phyloP scores from a whole-genome alignment of 164 flowering plant genomes.

The Dillenia suffruticosa region DNA sequence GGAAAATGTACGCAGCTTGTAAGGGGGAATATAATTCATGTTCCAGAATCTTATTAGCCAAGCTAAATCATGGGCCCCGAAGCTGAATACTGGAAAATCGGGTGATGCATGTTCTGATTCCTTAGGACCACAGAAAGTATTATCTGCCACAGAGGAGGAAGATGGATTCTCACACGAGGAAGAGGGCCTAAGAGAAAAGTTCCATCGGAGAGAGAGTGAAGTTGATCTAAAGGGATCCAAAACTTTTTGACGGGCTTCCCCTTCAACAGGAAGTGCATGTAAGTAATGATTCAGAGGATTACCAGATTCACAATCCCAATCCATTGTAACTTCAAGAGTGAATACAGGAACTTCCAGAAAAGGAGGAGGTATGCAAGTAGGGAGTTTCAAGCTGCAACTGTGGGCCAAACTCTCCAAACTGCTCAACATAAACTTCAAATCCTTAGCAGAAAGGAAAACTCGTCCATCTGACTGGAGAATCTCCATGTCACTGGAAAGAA shows the following conservation, averaged over 20 bases:
- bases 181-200: slow-evolving; percentile 66
- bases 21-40: slow-evolving; percentile 80
- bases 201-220: slow-evolving; percentile 86
- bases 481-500: slow-evolving; percentile 60
- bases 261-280: slow-evolving; percentile 80
- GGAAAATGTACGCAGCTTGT: slow-evolving; percentile 86
- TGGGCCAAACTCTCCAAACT: slow-evolving; percentile 80
- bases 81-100: slow-evolving; percentile 50
- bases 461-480: slow-evolving; percentile 94
- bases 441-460: slow-evolving; percentile 53
- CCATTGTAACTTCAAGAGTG: slow-evolving; percentile 81
- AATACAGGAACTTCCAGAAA: slow-evolving; percentile 77
- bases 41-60: slow-evolving; percentile 87
- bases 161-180: slow-evolving; percentile 31
- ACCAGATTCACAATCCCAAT: slow-evolving; percentile 97
- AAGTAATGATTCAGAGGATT: slow-evolving; percentile 86
- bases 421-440: slow-evolving; percentile 71
- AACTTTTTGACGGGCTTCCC: slow-evolving; percentile 67
- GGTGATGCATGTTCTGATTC: slow-evolving; percentile 24
- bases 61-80: slow-evolving; percentile 97
- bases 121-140: slow-evolving; percentile 24
- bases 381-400: slow-evolving; percentile 51
- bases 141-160: slow-evolving; percentile 26
- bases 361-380: slow-evolving; percentile 42
- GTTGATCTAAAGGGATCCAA: slow-evolving; percentile 94